Percentiles rank a stretch among this genome's conserved stretches.
These are phyloP conservation scores for Aspergillus vadensis DNA, from an alignment of 2,329 filamentous ascomycete genomes.

Conservation along the genomic window DNA sequence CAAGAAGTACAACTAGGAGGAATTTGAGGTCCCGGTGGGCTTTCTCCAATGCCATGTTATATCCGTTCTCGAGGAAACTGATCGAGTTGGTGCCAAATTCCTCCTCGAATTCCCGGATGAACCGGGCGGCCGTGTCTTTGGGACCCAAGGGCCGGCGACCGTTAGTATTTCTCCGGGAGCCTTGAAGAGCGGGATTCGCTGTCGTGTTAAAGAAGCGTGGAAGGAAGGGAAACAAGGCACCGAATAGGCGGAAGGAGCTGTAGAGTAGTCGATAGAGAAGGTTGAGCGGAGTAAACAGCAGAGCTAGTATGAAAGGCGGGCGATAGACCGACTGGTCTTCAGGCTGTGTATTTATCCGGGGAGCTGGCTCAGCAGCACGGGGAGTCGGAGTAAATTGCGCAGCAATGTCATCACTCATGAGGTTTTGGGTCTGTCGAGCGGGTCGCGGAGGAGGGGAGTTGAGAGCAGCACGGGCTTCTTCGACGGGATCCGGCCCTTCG, in stretches of 20 bases:
- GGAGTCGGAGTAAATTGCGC: conserved; percentile 34
- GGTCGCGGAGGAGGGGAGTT: conserved; percentile 62
- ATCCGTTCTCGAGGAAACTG: conserved; percentile 82
- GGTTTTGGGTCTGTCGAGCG: conserved; percentile 69
- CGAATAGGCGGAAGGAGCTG: conserved; percentile 67
- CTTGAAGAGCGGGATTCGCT: conserved; percentile 52
- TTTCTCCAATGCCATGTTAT: conserved; percentile 85
- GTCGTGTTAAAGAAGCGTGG: conserved; percentile 59
- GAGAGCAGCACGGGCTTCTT: conserved; percentile 70
- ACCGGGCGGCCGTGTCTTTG: conserved; percentile 82
- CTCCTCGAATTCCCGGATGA: conserved; percentile 92
- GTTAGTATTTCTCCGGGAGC: conserved; percentile 58
- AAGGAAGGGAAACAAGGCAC: conserved; percentile 78
- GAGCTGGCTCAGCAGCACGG: conserved; percentile 67
- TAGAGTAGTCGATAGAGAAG: conserved; percentile 73
- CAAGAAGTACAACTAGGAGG: conserved; percentile 82
- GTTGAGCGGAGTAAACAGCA: conserved; percentile 80
- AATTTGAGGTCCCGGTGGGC: conserved; percentile 92
- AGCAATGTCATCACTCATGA: conserved; percentile 54
- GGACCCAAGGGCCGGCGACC: conserved; percentile 77
- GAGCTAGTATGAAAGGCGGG: conserved; percentile 72
- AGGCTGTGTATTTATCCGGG: conserved; percentile 78
- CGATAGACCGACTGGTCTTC: conserved; percentile 65
- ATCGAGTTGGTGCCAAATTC: conserved; percentile 72
- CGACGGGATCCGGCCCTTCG: conserved; percentile 78